These are phyloP conservation scores for Boletellus emodensis DNA, from an alignment of 768 basidiomycete species.

Conservation along the genomic window DNA sequence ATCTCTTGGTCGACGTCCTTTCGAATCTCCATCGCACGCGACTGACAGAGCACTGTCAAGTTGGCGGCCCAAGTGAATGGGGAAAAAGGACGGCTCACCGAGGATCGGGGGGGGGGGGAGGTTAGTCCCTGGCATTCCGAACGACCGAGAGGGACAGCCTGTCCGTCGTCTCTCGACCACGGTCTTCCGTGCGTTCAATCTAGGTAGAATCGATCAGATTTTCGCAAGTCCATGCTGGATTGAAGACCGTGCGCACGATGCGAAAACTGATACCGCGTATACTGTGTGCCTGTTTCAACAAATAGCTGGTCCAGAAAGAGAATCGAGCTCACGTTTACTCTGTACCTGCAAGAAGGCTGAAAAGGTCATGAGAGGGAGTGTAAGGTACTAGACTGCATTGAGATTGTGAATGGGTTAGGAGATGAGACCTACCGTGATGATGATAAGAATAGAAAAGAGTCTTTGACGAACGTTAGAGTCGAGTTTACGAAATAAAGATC, in stretches of 20 bases:
- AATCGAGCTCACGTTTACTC: conserved; percentile 9
- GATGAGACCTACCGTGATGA: conserved; percentile 4
- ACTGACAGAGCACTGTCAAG: too few species aligned
- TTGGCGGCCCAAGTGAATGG: not conserved
- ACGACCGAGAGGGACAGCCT: not conserved
- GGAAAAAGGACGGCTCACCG: not conserved
- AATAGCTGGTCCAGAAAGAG: not conserved
- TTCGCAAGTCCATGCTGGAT: not conserved
- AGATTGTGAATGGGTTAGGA: not conserved
- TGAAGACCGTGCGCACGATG: conserved; percentile 9
- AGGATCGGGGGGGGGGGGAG: not conserved
- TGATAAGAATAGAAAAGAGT: conserved; percentile 7
- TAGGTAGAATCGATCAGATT: not conserved
- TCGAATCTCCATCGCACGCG: too few species aligned
- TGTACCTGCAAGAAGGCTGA: conserved; percentile 14
- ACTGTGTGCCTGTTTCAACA: not conserved
- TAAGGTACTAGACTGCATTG: conserved; percentile 1
- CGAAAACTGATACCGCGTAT: conserved; percentile 16
- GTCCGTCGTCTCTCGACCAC: not conserved
- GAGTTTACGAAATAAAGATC: not conserved
- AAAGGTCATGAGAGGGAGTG: conserved; percentile 3
- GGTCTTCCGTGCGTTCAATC: not conserved
- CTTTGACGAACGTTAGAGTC: not conserved
- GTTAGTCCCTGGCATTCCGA: too few species aligned
- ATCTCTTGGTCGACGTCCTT: not conserved